Conservation (phyloP, 495 filamentous ascomycete species). For the Podospora didyma region DNA sequence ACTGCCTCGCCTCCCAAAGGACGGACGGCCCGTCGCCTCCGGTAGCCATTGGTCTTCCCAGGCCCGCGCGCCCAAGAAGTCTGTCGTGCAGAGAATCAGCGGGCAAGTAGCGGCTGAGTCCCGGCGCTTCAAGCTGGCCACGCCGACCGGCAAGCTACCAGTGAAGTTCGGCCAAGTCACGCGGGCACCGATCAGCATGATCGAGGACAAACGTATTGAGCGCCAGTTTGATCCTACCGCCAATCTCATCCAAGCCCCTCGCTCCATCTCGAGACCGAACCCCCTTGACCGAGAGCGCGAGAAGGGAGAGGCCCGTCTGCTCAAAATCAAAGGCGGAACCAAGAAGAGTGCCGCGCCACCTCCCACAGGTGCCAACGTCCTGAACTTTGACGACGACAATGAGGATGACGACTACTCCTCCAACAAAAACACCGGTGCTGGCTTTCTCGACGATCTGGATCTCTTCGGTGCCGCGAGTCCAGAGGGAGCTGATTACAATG, state of each 20-base stretch:
- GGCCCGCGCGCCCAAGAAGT: conserved; percentile 7
- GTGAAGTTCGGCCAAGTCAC: conserved; percentile 27
- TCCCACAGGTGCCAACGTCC: conserved; percentile 8
- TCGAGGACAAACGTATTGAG: conserved; percentile 29
- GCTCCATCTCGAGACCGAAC: background rate
- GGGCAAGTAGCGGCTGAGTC: conserved; percentile 7
- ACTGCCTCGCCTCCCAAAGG: conserved; percentile 15
- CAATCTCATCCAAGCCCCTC: conserved; percentile 7
- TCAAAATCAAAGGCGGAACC: conserved; percentile 17
- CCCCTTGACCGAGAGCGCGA: conserved; percentile 5
- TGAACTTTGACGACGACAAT: conserved; percentile 22
- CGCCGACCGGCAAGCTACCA: conserved; percentile 16
- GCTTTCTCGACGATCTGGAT: background rate
- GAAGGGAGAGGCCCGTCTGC: conserved; percentile 24
- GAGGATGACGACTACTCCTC: background rate
- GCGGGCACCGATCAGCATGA: conserved; percentile 34
- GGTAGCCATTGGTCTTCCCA: conserved; percentile 1
- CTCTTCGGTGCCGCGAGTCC: background rate
- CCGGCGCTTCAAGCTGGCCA: conserved; percentile 19
- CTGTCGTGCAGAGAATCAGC: conserved; percentile 15
- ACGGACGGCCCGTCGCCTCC: background rate
- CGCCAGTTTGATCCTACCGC: conserved; percentile 18
- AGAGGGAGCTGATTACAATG: background rate
- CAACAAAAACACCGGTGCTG: background rate
- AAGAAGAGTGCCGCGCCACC: background rate